These are phyloP conservation scores for Mycena sp. DNA, from an alignment of 1,284 basidiomycete genomes.

Conservation along the genomic window DNA sequence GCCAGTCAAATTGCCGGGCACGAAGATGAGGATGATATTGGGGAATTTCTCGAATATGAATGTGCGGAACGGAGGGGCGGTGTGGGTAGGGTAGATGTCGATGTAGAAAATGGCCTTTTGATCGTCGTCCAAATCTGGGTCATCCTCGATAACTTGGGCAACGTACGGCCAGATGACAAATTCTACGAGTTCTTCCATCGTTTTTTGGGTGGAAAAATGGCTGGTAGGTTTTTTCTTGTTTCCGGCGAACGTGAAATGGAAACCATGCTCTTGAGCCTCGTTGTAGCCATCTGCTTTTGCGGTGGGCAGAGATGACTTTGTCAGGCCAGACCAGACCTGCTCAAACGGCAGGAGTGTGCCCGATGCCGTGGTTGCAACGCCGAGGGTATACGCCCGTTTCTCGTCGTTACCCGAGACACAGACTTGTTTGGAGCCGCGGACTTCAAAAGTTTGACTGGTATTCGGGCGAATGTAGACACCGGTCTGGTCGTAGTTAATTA, in stretches of 20 bases:
- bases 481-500: constrained; percentile 38
- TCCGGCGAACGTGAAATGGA: constrained; percentile 32
- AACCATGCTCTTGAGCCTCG: constrained; percentile 27
- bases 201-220: no score
- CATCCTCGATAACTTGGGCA: not conserved
- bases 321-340: constrained; percentile 26
- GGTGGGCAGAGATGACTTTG: constrained; percentile 1
- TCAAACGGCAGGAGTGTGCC: not conserved
- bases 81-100: no score
- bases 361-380: not conserved
- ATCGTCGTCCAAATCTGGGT: constrained; percentile 7
- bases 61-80: constrained; percentile 32
- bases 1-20: not conserved
- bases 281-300: no score
- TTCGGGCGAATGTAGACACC: constrained; percentile 33
- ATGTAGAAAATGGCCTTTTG: no score
- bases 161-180: constrained; percentile 15
- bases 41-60: not conserved
- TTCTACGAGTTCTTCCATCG: constrained; percentile 7
- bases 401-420: constrained; percentile 38
- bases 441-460: no score
- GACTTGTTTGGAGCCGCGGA: constrained; percentile 37
- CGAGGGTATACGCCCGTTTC: constrained; percentile 41
- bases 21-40: not conserved
- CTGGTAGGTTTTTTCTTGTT: constrained; percentile 28